Evolutionary conservation across 352 stramenopile genomes (phyloP), one percentile per base, ranked within the genome.

Genomic region (Phytophthora litchii): DNA sequence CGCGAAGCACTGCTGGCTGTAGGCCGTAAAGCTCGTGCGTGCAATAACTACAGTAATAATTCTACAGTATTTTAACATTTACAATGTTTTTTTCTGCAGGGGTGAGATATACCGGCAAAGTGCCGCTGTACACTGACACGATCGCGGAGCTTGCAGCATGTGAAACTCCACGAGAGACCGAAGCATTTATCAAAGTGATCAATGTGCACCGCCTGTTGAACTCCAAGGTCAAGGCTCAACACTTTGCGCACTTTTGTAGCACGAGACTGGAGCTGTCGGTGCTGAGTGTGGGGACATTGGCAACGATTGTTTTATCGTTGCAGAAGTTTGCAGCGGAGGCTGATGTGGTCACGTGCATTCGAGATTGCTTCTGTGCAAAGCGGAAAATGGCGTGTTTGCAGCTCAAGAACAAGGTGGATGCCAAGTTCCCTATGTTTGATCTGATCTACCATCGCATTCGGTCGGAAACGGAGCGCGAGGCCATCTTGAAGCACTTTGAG

Each of bases 321-420:
- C 72, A 90, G 20, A 76, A 74, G 32, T 89, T 71, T 38, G 80
- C 78, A 8, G 68, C 72, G 5, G 70, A 78, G 41, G 54, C 68
- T 8, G 61, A 72, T 41, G 81, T 93, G 2, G 81, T 74, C 35
- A 60, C 72, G 14, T 81, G 74, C 64, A 70, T 93, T 19, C 65
- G 79, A 25, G 49, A 74, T 25, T 91, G 83, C 65, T 85, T 93
- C 36, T 74, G 67, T 37, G 71, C 74, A 17, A 66, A 70, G 20
- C 72, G 62, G 20, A 58, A 46, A 4, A 55, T 74, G 45, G 63
- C 70, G 20, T 89, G 76, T 25, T 37, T 89, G 44, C 68, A 68
- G 27, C 69, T 93, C 10, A 93, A 93, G 61, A 74, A 80, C 59
- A 76, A 78, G 31, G 78, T 93, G 49, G 83, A 93, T 49, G 70